Evolutionary conservation across 2,329 filamentous ascomycete genomes (phyloP), one percentile per base, ranked within the genome.

Genomic region (Talaromyces sp.): DNA sequence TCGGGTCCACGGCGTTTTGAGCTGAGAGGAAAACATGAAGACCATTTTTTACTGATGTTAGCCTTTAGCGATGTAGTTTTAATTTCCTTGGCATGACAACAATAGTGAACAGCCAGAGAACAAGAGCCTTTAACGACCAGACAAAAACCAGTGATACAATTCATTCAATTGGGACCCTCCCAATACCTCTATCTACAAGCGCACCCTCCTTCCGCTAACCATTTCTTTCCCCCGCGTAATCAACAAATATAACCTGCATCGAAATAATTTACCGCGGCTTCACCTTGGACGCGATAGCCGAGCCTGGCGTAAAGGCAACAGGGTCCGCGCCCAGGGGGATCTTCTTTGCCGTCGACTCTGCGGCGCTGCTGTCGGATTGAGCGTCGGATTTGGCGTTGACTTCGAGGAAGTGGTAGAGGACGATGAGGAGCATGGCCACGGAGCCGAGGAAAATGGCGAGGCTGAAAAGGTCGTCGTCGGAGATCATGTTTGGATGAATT

Each of bases 351-450:
- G 62, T 35, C 9, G 53, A 27, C 12, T 51, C 27, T 19, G 38
- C 32, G 19, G 60, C 21, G 2, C 46, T 46, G 29, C 19, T 46
- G 26, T 51, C 50, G 14, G 54, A 35, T 19, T 52, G 19, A 19
- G 43, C 55, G 19, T 62, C 61, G 61, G 88, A 83, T 65, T 83
- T 81, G n/a, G 91, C 85, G 72, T 99, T 97, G 80, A 96, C 85
- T 75, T 97, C 93, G 69, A 99, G 87, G 79, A 95, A 97, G 77
- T 97, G 92, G 78, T 99, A 97, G 29, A 96, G 78, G 31, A 99
- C 87, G 66, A 97, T 97, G 63, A 99, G 83, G 51, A 97, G 81
- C 90, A 97, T 93, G 64, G 93, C 87, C 46, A 88, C 85, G 59
- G 87, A 89, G 79, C 94, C 94, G 62, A 99, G 89, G 75, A 97